Evolutionary conservation across 768 basidiomycete genomes (phyloP).

Genomic region (Phanerochaete carnosa): DNA sequence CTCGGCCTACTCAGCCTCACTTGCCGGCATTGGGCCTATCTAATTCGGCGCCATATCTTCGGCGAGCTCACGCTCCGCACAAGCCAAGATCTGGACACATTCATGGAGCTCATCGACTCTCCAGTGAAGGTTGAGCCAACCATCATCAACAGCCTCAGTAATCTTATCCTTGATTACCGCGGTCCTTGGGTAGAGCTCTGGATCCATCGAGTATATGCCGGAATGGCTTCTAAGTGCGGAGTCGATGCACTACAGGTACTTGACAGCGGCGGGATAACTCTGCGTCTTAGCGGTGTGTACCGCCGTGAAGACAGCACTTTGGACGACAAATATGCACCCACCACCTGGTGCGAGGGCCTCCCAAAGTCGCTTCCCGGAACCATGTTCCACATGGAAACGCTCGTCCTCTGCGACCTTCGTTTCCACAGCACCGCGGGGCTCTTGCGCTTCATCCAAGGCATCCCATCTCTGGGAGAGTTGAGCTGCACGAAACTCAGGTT

Average conservation of each 20-base stretch:
- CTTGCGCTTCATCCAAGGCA: neutral
- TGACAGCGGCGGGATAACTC: too few species aligned
- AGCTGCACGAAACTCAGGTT: neutral
- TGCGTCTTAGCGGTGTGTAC: too few species aligned
- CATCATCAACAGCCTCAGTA: neutral
- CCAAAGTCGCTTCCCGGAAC: neutral
- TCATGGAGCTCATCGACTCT: neutral
- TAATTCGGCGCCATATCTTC: neutral
- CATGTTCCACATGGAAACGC: neutral
- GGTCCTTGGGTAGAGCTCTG: neutral
- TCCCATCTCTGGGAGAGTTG: neutral
- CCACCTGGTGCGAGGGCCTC: neutral
- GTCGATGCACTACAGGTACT: too few species aligned
- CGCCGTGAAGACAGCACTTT: neutral
- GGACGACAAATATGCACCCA: neutral
- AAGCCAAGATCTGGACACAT: neutral
- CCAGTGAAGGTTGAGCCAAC: neutral
- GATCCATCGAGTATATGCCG: neutral
- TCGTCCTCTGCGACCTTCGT: neutral
- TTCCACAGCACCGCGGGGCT: neutral
- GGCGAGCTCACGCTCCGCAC: neutral
- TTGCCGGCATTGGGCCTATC: neutral
- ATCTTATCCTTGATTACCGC: neutral
- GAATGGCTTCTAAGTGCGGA: neutral
- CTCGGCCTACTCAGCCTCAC: neutral